Evolutionary conservation across 139 green algal species (phyloP).

Genomic region (Tetradesmus obliquus): DNA sequence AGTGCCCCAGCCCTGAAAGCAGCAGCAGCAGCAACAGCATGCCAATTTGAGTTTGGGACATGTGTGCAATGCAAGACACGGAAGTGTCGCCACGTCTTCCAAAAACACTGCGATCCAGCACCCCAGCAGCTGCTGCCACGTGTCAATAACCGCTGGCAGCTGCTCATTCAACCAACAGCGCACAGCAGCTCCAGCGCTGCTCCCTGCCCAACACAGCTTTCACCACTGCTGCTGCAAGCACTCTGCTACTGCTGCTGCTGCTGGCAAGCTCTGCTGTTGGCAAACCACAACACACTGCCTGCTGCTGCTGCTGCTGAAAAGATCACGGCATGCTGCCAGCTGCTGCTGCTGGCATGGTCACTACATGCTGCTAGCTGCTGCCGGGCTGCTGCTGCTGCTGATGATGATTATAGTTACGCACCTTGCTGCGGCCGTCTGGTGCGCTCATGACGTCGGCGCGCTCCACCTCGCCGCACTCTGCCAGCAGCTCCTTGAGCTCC

Average conservation of each 20-base stretch:
- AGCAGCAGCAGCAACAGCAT: background rate
- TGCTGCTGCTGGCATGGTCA: background rate
- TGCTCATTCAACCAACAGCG: too few relatives aligned
- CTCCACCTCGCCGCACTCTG: conserved; percentile 72
- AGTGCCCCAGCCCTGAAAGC: conserved; percentile 88
- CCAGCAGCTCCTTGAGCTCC: conserved; percentile 87
- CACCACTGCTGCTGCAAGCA: background rate
- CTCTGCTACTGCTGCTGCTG: background rate
- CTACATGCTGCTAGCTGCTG: background rate
- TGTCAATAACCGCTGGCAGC: too few relatives aligned
- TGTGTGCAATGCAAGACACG: background rate
- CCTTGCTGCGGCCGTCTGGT: conserved; percentile 73
- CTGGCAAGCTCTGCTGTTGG: background rate
- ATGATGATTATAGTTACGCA: background rate
- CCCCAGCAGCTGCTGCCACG: background rate
- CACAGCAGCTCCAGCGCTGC: too few relatives aligned
- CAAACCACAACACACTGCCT: background rate
- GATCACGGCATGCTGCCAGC: too few relatives aligned
- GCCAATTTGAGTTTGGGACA: background rate
- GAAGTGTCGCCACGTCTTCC: background rate
- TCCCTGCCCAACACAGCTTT: too few relatives aligned
- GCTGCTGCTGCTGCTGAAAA: too few relatives aligned
- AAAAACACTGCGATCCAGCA: background rate
- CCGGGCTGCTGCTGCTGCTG: background rate
- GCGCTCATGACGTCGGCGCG: conserved; percentile 82